These are phyloP conservation scores for Diospyros kaki DNA, from an alignment of 148 eudicot genomes.

Conservation along the genomic window DNA sequence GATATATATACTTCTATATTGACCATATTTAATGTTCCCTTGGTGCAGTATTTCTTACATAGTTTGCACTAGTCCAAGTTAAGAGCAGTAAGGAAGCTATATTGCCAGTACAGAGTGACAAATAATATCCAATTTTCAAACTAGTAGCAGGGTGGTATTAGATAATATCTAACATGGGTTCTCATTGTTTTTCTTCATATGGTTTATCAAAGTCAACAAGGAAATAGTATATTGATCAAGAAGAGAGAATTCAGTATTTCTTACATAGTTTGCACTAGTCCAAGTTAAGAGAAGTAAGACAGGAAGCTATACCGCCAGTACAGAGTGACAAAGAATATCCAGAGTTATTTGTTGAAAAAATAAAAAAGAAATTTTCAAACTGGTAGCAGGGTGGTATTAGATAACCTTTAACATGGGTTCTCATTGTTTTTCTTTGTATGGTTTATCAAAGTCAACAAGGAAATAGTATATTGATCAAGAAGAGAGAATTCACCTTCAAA, in stretches of 20 bases:
- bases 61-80: neutral
- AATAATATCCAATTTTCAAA: slow-evolving; percentile 4
- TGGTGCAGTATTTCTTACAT: neutral
- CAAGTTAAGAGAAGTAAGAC: neutral
- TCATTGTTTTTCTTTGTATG: neutral
- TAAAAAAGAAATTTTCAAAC: neutral
- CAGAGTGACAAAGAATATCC: neutral
- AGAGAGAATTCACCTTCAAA: slow-evolving; percentile 45
- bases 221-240: neutral
- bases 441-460: neutral
- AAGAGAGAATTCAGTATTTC: slow-evolving; percentile 23
- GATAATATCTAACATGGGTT: neutral
- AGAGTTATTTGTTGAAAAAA: neutral
- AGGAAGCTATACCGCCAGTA: neutral
- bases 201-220: neutral
- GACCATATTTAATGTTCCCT: neutral
- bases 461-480: neutral
- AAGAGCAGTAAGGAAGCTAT: slow-evolving; percentile 4
- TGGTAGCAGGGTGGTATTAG: neutral
- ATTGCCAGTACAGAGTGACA: neutral
- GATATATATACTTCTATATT: neutral
- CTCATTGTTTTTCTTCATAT: neutral
- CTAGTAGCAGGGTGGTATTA: neutral
- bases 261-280: neutral
- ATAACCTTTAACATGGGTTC: neutral